Conservation (phyloP, 148 eudicot genomes). For the Silene uniflora region DNA sequence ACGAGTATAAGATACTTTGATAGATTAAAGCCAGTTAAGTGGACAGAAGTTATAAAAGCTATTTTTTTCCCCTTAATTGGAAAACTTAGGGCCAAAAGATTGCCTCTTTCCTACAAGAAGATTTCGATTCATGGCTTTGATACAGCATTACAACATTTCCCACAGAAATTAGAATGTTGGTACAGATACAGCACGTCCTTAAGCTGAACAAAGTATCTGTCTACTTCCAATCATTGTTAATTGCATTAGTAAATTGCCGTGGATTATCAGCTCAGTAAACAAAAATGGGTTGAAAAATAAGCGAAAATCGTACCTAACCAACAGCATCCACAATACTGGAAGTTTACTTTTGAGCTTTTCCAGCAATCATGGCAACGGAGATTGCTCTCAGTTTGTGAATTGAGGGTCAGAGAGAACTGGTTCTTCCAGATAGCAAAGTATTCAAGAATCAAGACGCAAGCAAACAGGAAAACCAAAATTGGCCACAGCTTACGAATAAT, state of each 20-base stretch:
- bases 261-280: background rate
- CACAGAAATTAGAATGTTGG: background rate
- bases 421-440: constrained; percentile 80
- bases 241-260: background rate
- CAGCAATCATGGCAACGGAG: constrained; percentile 87
- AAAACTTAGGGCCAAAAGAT: background rate
- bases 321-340: constrained; percentile 64
- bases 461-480: constrained; percentile 65
- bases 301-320: constrained; percentile 70
- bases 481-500: constrained; percentile 81
- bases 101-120: too few species aligned
- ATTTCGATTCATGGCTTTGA: background rate
- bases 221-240: background rate
- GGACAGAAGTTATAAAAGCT: background rate
- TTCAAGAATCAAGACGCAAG: constrained; percentile 68
- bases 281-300: background rate
- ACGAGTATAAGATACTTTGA: background rate
- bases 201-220: background rate
- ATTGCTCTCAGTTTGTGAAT: constrained; percentile 28
- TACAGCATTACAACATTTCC: background rate
- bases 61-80: background rate
- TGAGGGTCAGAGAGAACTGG: constrained; percentile 36
- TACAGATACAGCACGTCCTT: background rate
- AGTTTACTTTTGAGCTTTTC: constrained; percentile 55
- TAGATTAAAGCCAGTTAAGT: background rate